These are phyloP conservation scores for Fusarium protoensiforme DNA, from an alignment of 2,329 filamentous ascomycete species.

Conservation along the genomic window DNA sequence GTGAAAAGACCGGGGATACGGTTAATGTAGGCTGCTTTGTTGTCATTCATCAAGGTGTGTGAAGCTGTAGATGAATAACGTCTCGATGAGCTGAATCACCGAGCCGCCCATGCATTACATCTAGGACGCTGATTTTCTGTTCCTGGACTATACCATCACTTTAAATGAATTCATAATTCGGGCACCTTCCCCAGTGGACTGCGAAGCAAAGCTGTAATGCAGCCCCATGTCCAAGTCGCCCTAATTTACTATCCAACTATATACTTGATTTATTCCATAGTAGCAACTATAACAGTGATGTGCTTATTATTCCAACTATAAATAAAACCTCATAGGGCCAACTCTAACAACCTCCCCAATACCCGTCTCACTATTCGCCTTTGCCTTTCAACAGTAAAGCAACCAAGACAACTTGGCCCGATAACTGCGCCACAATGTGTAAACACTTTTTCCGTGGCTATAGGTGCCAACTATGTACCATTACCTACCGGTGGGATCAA, in stretches of 20 bases:
- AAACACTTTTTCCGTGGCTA: not conserved
- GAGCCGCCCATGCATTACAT: not conserved
- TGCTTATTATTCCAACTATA: not conserved
- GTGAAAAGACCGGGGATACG: not conserved
- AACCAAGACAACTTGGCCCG: not conserved
- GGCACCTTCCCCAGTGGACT: not conserved
- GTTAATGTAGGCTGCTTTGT: not conserved
- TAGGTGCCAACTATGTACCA: not conserved
- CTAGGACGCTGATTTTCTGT: too few relatives aligned
- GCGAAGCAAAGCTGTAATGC: not conserved
- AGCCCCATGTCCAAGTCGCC: not conserved
- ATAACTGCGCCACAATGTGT: not conserved
- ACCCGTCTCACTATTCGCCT: not conserved
- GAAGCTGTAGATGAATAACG: not conserved
- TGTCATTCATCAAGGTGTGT: not conserved
- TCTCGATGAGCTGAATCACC: not conserved
- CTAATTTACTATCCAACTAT: not conserved
- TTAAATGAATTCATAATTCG: not conserved
- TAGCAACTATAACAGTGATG: not conserved
- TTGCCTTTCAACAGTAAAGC: not conserved
- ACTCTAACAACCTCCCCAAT: not conserved
- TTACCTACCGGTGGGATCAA: not conserved
- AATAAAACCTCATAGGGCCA: not conserved
- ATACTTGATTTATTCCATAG: not conserved
- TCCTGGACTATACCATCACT: not conserved